Base-by-base conservation (phyloP, 2,329 filamentous ascomycete genomes). In the Microcyclosporella mali region DNA sequence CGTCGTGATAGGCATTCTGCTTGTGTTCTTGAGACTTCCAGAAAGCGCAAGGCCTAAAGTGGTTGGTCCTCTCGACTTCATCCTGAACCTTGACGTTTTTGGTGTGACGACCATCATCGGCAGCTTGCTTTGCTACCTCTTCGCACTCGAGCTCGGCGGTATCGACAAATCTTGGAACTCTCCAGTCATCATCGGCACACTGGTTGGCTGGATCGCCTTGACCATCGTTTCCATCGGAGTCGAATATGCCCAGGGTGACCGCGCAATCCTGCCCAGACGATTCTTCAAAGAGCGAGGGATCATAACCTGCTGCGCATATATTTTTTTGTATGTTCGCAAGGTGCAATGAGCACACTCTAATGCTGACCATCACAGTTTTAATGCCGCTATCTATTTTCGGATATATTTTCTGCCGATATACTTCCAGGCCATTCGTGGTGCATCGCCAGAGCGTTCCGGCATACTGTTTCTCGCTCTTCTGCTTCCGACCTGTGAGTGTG, bases 381-480 rank as follows among this genome's bases (percentile, higher is more conserved):
- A n/a, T n/a, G n/a, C n/a, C n/a, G n/a, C n/a, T n/a, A n/a, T n/a
- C n/a, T n/a, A n/a, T n/a, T 4, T 25, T 25, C 21, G 21, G 21
- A 15, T 48, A 6, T 65, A 57, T 44, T 66, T 64, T 41, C 49
- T 67, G n/a, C 51, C 63, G 4, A 68, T 69, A 1, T 71, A 66
- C 42, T 70, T 70, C 41, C 69, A 71, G 37, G 58, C 62, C 3
- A 62, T 71, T 6, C 59, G 54, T 15, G 56, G 60, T 6, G 65
- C 60, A 2, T 60, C 59, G 0, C 66, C 69, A 3, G 64, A 63
- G 12, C 64, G 66, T 21, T 70, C 67, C n/a, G 69, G 67, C 15
- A 68, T 71, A n/a, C n/a, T n/a, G n/a, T n/a, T n/a, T n/a, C n/a
- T n/a, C n/a, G n/a, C n/a, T n/a, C n/a, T n/a, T n/a, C n/a, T n/a